Conservation (phyloP, 1,284 basidiomycete species). For the Chondrostereum purpureum region DNA sequence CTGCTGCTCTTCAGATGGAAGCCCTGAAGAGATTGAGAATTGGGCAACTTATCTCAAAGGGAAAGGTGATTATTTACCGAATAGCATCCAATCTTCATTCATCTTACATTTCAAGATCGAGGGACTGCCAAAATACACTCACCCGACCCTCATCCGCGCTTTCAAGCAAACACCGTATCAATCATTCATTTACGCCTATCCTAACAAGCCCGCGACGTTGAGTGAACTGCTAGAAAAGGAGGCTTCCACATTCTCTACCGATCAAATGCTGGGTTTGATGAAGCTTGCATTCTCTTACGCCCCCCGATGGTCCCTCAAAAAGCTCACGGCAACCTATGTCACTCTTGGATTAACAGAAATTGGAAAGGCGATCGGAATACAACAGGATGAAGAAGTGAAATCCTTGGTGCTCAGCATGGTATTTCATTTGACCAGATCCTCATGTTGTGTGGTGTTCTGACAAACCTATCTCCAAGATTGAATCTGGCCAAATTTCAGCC, state of each 20-base stretch:
- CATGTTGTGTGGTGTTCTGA: not conserved
- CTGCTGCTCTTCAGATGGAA: slow-evolving; percentile 73
- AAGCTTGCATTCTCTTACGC: slow-evolving; percentile 58
- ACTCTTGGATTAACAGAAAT: slow-evolving; percentile 69
- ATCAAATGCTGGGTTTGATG: slow-evolving; percentile 66
- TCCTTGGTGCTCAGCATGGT: slow-evolving; percentile 68
- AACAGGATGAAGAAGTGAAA: slow-evolving; percentile 48
- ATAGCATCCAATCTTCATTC: not conserved
- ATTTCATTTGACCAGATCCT: slow-evolving; percentile 3
- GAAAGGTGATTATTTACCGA: slow-evolving; percentile 55
- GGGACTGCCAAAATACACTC: slow-evolving; percentile 64
- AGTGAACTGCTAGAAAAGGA: slow-evolving; percentile 46
- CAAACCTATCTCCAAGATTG: slow-evolving; percentile 63
- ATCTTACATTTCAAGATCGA: slow-evolving; percentile 32
- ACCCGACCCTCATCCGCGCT: slow-evolving; percentile 44
- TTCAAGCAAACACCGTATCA: slow-evolving; percentile 61
- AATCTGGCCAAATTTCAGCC: slow-evolving; percentile 60
- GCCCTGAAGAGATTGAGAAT: slow-evolving; percentile 78
- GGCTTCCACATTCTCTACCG: slow-evolving; percentile 40
- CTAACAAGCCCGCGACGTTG: slow-evolving; percentile 39
- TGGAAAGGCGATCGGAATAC: slow-evolving; percentile 50
- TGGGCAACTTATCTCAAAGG: slow-evolving; percentile 68
- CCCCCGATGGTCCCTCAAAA: slow-evolving; percentile 69
- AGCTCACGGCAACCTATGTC: slow-evolving; percentile 73
- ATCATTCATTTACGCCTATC: slow-evolving; percentile 57